Base-by-base conservation (phyloP, 2,329 filamentous ascomycete species). In the Chrysosporium queenslandicum region DNA sequence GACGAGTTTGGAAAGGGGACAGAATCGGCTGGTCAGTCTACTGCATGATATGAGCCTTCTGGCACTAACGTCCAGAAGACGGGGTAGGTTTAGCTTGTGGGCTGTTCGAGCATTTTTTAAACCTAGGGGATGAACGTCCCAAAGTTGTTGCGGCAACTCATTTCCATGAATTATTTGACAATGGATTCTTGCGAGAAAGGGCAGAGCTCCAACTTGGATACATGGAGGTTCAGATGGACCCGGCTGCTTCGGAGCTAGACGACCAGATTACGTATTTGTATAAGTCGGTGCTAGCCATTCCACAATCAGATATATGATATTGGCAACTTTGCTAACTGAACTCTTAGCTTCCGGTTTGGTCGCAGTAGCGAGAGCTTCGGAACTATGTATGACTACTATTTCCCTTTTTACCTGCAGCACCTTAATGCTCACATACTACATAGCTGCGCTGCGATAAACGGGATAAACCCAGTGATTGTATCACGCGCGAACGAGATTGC, bases 1-100 rank as follows among this genome's bases (percentile, higher is more conserved):
- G 92, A 98, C 61, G 92, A 98, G 63, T 97, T 98, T 61, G 82
- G 82, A 1, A 85, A 85, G 65, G 82, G 82, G 1, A 85, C 82
- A 0, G 78, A 82, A 54, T 76, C 77, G 11, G 74, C 73, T 54
- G 74, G 74, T 74, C 41, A 34, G 60, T 59, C 1, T 3, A 1
- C n/a, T 40, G 7, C 4, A 5, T 16, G 16, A 12, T 23, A 4
- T 37, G 34, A 9, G 14, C n/a, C 11, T 25, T 42, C 16, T 32
- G 7, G 23, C 46, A 8, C 50, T 25, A 36, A 57, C 16, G 4
- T 27, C 6, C 23, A 40, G 50, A 52, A 77, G 81, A 85, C 64
- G 82, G 82, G 21, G 80, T 81, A 1, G 82, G 82, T 0, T 68
- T 85, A 5, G 79, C 78, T 12, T 82, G 77, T 54, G 80, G 79